Percentiles rank a stretch among this genome's conserved stretches.
phyloP scores from a whole-genome alignment of 75 land plant genomes.

The Cunninghamia lanceolata region DNA sequence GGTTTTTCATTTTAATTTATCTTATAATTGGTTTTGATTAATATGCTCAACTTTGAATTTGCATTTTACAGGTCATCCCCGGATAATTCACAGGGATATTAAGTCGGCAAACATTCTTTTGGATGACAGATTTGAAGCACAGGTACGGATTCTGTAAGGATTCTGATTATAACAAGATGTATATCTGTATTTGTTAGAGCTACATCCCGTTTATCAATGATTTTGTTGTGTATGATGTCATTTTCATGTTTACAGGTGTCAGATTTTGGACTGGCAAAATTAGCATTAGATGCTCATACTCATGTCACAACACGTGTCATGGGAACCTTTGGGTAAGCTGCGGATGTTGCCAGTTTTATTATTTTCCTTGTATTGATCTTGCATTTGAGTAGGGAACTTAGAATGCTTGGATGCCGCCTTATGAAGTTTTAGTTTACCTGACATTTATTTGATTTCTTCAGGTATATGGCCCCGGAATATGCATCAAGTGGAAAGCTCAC shows the following conservation, averaged over 20 bases:
- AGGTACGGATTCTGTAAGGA: conserved; percentile 17
- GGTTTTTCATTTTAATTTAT: neutral
- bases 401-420: neutral
- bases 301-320: conserved; percentile 81
- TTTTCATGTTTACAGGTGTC: conserved; percentile 46
- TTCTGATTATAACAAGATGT: neutral
- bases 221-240: neutral
- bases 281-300: conserved; percentile 50
- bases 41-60: neutral
- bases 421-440: neutral
- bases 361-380: neutral
- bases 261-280: conserved; percentile 82
- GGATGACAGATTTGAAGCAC: conserved; percentile 61
- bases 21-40: neutral
- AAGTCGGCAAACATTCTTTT: conserved; percentile 60
- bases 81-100: conserved; percentile 74
- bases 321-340: conserved; percentile 79
- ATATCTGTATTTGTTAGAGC: neutral
- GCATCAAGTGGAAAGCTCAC: conserved; percentile 86
- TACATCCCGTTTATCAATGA: neutral
- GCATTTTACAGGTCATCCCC: conserved; percentile 53
- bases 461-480: conserved; percentile 86
- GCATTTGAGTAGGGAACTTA: neutral
- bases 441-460: conserved; percentile 22
- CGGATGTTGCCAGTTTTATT: neutral